Evolutionary conservation across 148 eudicot species (phyloP).

Genomic region (Rheum nobile): DNA sequence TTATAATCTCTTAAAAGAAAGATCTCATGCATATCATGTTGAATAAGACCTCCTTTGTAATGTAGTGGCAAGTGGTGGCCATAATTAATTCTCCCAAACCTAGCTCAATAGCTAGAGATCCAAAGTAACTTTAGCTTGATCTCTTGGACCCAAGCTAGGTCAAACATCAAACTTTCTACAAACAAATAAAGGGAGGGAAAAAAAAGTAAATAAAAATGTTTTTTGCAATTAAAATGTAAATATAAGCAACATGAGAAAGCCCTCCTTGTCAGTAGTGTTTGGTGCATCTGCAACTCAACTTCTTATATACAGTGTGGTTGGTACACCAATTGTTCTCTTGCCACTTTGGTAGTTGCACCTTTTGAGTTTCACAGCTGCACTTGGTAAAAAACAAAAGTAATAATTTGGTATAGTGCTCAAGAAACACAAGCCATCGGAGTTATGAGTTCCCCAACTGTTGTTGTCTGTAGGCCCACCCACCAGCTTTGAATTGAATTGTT

Average conservation of each 20-base stretch:
- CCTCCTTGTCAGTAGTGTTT: conserved; percentile 1
- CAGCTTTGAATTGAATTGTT: not conserved
- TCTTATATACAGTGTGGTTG: not conserved
- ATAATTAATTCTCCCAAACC: not conserved
- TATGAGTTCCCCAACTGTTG: not conserved
- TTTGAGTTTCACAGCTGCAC: not conserved
- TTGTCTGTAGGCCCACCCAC: conserved; percentile 2
- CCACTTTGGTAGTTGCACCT: not conserved
- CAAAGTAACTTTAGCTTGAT: conserved; percentile 6
- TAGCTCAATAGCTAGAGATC: conserved; percentile 3
- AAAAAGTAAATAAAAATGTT: not conserved
- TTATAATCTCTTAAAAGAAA: not conserved
- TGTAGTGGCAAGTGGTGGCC: not conserved
- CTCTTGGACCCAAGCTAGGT: conserved; percentile 5
- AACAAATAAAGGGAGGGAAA: not conserved
- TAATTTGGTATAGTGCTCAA: not conserved
- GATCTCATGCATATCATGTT: not conserved
- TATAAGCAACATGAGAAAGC: not conserved
- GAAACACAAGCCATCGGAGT: not conserved
- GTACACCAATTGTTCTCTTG: conserved; percentile 1
- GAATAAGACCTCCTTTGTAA: not conserved
- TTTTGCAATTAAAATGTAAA: not conserved
- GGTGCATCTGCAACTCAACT: conserved; percentile 3
- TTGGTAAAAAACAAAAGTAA: not conserved
- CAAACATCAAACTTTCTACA: conserved; percentile 1